Evolutionary conservation across 2,329 filamentous ascomycete species (phyloP).

Genomic region (Aphanoascus verrucosus): DNA sequence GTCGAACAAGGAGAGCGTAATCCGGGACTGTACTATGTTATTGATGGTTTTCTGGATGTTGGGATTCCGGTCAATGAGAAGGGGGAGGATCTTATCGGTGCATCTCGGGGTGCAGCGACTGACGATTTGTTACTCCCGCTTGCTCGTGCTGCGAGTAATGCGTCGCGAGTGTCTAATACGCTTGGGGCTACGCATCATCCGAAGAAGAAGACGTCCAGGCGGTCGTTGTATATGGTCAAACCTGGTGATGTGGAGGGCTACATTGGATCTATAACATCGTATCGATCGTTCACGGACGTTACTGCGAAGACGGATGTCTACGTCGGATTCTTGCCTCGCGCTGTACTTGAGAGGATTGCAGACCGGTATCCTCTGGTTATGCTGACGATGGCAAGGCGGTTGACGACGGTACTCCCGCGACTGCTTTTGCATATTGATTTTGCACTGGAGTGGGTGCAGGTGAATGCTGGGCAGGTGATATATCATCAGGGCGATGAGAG

Average conservation of each 20-base stretch:
- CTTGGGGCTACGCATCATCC: constrained; percentile 24
- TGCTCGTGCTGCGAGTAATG: constrained; percentile 35
- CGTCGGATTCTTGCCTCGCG: constrained; percentile 81
- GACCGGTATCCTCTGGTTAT: constrained; percentile 87
- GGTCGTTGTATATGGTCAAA: constrained; percentile 80
- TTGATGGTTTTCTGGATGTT: constrained; percentile 93
- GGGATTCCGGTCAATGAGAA: constrained; percentile 66
- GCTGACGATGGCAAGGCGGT: constrained; percentile 86
- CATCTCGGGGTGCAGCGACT: constrained; percentile 24
- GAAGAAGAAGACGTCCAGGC: constrained; percentile 42
- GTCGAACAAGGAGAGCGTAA: constrained; percentile 97
- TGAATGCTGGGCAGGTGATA: constrained; percentile 87
- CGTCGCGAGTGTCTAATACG: constrained; percentile 28
- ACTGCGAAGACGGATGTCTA: constrained; percentile 97
- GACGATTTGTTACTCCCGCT: constrained; percentile 38
- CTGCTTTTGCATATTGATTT: constrained; percentile 96
- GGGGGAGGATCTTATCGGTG: constrained; percentile 31
- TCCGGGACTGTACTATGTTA: constrained; percentile 90
- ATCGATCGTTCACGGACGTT: constrained; percentile 91
- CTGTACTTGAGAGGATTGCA: constrained; percentile 79
- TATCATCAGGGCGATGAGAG: constrained; percentile 92
- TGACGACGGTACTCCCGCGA: constrained; percentile 79
- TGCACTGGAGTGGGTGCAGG: constrained; percentile 94
- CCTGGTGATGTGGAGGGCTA: constrained; percentile 91
- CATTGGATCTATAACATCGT: constrained; percentile 85